Base-by-base conservation (phyloP, 352 stramenopile species). In the Pythium sukuiense region DNA sequence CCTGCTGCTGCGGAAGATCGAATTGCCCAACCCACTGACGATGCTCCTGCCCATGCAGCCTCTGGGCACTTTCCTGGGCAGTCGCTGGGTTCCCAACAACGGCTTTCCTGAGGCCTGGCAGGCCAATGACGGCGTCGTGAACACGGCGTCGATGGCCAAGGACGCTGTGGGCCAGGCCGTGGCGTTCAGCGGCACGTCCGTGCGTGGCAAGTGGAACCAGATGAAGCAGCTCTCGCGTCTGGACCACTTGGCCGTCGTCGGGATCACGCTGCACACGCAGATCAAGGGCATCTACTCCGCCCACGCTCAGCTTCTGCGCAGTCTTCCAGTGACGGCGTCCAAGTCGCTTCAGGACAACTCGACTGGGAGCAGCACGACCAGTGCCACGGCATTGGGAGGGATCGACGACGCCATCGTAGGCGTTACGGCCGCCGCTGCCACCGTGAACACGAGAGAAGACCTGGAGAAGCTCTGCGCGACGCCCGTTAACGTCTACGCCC, bases 21-120 rank as follows among this genome's bases (percentile, higher is more conserved):
- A 75, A 30, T 66, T 74, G 58, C 79, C 79, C 16, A 83, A 87
- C 61, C 29, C 76, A 12, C 49, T 84, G 0, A 87, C 79, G 3
- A 87, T 87, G 79, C 35, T 87, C 20, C 59, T 83, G 16, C 75
- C 77, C 18, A 49, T 85, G 20, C 68, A 83, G n/a, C 69, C 78
- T 1, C 66, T 77, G 20, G 73, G 65, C 1, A 67, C 70, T 48
- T 81, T 87, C 61, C 49, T 84, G 2, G 78, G 73, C 14, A 70
- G 76, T 63, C 73, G 76, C 26, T 81, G 79, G 37, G 68, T 57
- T 5, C 67, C 64, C 0, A 71, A 81, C 53, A 67, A 62, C 2
- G 68, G 74, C 1, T 74, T 85, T 30, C 62, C 63, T 1, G 77
- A 76, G 0, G 65, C 71, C 50, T 87, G 79, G 79, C 79, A 83